Evolutionary conservation across 2,329 filamentous ascomycete species (phyloP).

Genomic region (Macroventuria anomochaeta): DNA sequence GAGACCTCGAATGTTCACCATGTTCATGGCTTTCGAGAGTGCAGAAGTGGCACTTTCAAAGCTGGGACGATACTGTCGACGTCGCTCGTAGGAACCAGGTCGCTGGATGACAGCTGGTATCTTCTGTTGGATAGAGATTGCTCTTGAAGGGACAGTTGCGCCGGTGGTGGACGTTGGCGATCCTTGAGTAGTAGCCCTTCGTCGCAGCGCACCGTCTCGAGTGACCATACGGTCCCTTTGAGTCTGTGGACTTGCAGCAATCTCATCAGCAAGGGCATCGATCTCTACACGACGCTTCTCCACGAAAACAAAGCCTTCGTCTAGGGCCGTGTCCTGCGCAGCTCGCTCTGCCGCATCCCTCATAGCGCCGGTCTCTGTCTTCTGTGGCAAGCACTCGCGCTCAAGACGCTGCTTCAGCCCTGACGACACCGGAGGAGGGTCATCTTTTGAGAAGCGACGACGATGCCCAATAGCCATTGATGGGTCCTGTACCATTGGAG

Average conservation of each 20-base stretch:
- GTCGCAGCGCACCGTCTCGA: slow-evolving; percentile 69
- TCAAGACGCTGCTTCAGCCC: slow-evolving; percentile 57
- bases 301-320: slow-evolving; percentile 93
- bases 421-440: slow-evolving; percentile 52
- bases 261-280: slow-evolving; percentile 93
- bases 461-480: slow-evolving; percentile 58
- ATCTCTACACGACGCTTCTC: slow-evolving; percentile 96
- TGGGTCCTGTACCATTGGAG: slow-evolving; percentile 47
- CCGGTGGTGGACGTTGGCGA: slow-evolving; percentile 72
- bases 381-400: slow-evolving; percentile 51
- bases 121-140: slow-evolving; percentile 75
- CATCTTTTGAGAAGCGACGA: slow-evolving; percentile 65
- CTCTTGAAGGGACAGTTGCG: slow-evolving; percentile 73
- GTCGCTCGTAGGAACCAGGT: slow-evolving; percentile 79
- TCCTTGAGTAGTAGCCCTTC: slow-evolving; percentile 80
- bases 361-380: slow-evolving; percentile 46
- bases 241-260: slow-evolving; percentile 78
- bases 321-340: slow-evolving; percentile 86
- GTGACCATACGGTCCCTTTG: slow-evolving; percentile 56
- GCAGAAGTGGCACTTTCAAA: slow-evolving; percentile 84
- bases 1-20: slow-evolving; percentile 81
- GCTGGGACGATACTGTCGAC: slow-evolving; percentile 74
- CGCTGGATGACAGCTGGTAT: slow-evolving; percentile 70
- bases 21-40: slow-evolving; percentile 92
- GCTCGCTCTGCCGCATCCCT: slow-evolving; percentile 66